Conservation (phyloP, 2,329 filamentous ascomycete species). For the Byssoonygena ceratinophila region DNA sequence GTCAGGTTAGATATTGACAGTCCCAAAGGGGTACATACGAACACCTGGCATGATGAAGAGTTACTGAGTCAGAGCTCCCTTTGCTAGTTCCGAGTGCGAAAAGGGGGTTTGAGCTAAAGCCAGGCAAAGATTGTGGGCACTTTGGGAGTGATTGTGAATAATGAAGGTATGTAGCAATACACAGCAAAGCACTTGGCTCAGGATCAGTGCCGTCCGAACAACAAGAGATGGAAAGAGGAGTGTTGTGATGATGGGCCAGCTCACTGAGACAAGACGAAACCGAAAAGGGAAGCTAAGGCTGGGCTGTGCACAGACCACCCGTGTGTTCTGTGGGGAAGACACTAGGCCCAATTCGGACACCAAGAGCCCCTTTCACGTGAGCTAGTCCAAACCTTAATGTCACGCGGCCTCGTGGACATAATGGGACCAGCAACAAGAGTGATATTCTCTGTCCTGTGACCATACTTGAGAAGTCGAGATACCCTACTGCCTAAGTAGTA, state of each 20-base stretch:
- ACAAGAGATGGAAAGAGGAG: background rate
- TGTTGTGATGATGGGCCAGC: background rate
- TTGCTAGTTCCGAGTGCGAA: background rate
- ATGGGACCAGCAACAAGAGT: background rate
- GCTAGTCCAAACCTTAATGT: background rate
- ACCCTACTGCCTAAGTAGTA: too few species aligned
- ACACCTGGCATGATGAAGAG: constrained; percentile 26
- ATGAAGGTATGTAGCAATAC: background rate
- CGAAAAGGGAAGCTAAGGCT: constrained; percentile 1
- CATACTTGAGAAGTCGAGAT: too few species aligned
- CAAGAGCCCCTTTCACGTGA: too few species aligned
- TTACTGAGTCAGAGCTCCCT: background rate
- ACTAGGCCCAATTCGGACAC: background rate
- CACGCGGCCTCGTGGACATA: background rate
- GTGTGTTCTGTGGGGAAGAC: constrained; percentile 2
- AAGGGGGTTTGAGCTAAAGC: background rate
- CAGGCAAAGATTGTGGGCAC: background rate
- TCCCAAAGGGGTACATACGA: constrained; percentile 21
- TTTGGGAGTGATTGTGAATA: background rate
- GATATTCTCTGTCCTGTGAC: too few species aligned
- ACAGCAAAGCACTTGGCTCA: background rate
- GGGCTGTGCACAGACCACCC: constrained; percentile 3
- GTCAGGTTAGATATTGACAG: background rate
- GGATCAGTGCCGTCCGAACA: background rate
- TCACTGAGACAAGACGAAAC: constrained; percentile 8